Evolutionary conservation across 1,139 yeast species (phyloP).

Genomic region (Hyphopichia buzzinii): DNA sequence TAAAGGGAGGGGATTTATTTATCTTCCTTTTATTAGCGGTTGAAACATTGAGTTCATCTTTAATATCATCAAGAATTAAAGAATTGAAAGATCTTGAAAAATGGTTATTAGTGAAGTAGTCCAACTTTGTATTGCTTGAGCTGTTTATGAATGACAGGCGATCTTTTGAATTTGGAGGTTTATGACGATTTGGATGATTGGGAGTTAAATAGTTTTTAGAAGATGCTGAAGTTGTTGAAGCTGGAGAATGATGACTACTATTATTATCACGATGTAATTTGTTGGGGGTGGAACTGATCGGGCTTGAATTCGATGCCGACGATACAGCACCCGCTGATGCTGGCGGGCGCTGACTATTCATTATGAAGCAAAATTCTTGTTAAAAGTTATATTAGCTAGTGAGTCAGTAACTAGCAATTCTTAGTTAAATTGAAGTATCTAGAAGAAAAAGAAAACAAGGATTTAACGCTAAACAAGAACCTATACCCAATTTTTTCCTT

Average conservation of each 20-base stretch:
- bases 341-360: slow-evolving; percentile 28
- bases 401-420: not conserved
- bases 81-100: slow-evolving; percentile 47
- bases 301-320: not conserved
- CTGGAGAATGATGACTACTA: not conserved
- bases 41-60: slow-evolving; percentile 16
- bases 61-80: slow-evolving; percentile 40
- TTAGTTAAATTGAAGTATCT: not conserved
- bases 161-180: not conserved
- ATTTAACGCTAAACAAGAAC: not conserved
- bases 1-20: slow-evolving; percentile 47
- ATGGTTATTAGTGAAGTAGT: slow-evolving; percentile 40
- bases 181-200: not conserved
- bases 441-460: not conserved
- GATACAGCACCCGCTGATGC: slow-evolving; percentile 18
- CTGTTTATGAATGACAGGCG: slow-evolving; percentile 1
- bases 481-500: too few relatives aligned
- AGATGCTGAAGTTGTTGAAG: not conserved
- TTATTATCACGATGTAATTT: not conserved
- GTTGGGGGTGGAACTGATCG: slow-evolving; percentile 1
- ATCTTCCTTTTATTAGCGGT: slow-evolving; percentile 18
- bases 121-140: slow-evolving; percentile 16
- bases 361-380: slow-evolving; percentile 4
- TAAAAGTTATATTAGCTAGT: not conserved
- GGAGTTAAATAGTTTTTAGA: slow-evolving; percentile 2